Evolutionary conservation across 2,329 filamentous ascomycete species (phyloP).

Genomic region (Microcyclosporella mali): DNA sequence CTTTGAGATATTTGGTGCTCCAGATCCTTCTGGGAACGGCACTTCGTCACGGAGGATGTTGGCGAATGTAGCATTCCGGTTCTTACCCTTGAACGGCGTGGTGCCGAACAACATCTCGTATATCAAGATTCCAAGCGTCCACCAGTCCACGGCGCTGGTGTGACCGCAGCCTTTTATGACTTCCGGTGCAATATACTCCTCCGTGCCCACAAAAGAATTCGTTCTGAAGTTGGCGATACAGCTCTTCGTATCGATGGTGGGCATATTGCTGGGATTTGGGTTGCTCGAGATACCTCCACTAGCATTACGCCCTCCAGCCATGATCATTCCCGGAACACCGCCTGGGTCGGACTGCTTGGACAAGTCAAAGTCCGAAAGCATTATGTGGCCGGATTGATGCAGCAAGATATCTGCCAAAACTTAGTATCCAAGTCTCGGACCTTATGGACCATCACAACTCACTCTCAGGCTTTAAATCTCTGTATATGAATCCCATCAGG

Average conservation of each 20-base stretch:
- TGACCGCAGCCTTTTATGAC: constrained; percentile 98
- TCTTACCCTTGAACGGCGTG: constrained; percentile 98
- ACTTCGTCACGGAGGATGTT: constrained; percentile 96
- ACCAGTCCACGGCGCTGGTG: constrained; percentile 98
- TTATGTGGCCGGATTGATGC: constrained; percentile 98
- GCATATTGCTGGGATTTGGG: constrained; percentile 59
- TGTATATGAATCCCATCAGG: constrained; percentile 98
- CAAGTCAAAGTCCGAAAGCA: constrained; percentile 97
- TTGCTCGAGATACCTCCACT: constrained; percentile 62
- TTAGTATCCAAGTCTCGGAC: constrained; percentile 32
- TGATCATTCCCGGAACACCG: constrained; percentile 95
- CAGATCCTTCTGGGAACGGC: constrained; percentile 84
- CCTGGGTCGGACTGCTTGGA: constrained; percentile 96
- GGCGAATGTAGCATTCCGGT: constrained; percentile 93
- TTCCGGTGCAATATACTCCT: constrained; percentile 97
- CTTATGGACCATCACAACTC: constrained; percentile 36
- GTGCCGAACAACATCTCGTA: constrained; percentile 99
- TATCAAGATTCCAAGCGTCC: constrained; percentile 93
- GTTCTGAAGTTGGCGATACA: constrained; percentile 98
- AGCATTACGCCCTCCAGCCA: constrained; percentile 62
- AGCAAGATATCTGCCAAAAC: constrained; percentile 74
- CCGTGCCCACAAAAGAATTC: constrained; percentile 96
- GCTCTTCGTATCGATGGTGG: constrained; percentile 97
- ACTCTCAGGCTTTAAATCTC: constrained; percentile 96
- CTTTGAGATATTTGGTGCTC: constrained; percentile 83